Base-by-base conservation (phyloP, 306 rosid genomes). In the Senna siamea region DNA sequence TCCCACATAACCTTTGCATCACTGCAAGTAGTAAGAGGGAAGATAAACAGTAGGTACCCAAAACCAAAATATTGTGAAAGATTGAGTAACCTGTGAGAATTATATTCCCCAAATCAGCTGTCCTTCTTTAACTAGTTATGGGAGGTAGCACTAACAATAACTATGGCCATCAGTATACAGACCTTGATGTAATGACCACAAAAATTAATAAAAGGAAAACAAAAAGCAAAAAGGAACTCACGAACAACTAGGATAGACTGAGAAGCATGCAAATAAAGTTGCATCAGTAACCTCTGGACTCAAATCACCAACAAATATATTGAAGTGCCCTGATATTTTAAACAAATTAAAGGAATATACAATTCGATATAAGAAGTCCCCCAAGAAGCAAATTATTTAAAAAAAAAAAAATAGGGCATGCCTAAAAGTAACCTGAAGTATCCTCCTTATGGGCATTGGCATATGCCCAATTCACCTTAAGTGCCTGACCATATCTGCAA, bases 221-320 rank as follows among this genome's bases (percentile, higher is more conserved):
- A 58, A 75, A 82, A 86, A 77, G 90, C 79, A 83, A 75, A n/a
- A 71, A 86, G 87, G 82, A 78, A 86, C 90, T 86, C 87, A 86
- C 90, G 90, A 86, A 81, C 86, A 83, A 86, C 87, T 86, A 81
- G 88, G 87, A 86, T 83, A 86, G 84, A 86, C 90, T 76, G 90
- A 86, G 87, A 86, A 86, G 86, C 90, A 86, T 9, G 90, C 90
- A 83, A 86, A 86, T 76, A 86, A 86, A 73, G 86, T 83, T 69
- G 90, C 90, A 86, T 86, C 90, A 83, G 90, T 86, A 81, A 83
- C 88, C 90, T 86, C 90, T 83, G 90, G 84, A 86, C 90, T 86
- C 86, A 86, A 73, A 86, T 86, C 90, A 83, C 90, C 90, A 13
- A 86, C 84, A 86, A 86, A 86, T 63, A 86, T 58, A 81, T 83